Percentiles rank a stretch among this genome's conserved stretches.
These are phyloP conservation scores for Thielaviopsis punctulata DNA, from an alignment of 2,329 filamentous ascomycete genomes.

Conservation along the genomic window DNA sequence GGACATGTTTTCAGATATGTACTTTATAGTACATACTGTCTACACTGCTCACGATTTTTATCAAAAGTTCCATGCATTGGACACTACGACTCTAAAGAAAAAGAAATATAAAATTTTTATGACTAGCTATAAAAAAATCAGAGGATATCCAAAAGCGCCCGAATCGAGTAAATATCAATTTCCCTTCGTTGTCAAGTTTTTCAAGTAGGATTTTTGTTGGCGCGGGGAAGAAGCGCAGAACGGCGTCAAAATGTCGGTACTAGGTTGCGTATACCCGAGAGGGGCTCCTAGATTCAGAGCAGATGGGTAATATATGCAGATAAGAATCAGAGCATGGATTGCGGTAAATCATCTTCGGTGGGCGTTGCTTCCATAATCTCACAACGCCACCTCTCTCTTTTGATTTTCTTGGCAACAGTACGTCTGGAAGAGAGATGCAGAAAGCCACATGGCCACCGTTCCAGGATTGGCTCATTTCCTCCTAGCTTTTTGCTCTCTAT, in stretches of 20 bases:
- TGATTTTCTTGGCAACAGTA: background rate
- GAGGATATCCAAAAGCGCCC: background rate
- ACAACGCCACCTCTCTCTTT: background rate
- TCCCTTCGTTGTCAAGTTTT: background rate
- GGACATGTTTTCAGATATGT: too few species aligned
- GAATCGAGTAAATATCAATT: background rate
- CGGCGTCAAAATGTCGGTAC: background rate
- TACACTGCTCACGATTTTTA: too few species aligned
- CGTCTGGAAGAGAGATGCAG: background rate
- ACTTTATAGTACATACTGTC: too few species aligned
- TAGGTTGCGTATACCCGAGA: background rate
- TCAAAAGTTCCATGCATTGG: too few species aligned
- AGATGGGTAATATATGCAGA: background rate
- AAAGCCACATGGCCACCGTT: constrained; percentile 12
- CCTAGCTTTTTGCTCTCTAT: constrained; percentile 2
- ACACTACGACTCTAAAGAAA: too few species aligned
- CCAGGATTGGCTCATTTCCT: constrained; percentile 12
- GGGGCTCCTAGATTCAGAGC: background rate
- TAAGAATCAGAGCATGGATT: background rate
- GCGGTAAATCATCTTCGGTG: background rate
- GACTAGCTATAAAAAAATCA: background rate
- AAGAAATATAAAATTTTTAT: background rate
- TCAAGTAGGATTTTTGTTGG: background rate
- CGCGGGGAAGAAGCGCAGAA: background rate
- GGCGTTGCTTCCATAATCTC: background rate